Evolutionary conservation across 169 alveolate genomes (phyloP).

Genomic region (Cryptosporidium tyzzeri): DNA sequence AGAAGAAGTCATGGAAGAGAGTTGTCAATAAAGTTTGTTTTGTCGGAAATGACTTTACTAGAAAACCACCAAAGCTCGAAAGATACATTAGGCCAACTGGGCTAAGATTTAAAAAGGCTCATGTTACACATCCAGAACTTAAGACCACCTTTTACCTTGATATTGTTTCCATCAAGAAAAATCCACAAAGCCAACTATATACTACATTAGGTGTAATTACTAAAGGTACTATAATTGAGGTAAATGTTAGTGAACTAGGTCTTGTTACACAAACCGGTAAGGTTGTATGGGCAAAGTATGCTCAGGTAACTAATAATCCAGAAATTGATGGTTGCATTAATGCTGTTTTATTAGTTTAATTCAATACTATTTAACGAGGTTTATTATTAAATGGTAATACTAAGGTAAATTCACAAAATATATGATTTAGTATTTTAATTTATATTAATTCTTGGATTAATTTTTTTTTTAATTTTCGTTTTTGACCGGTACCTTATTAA

Average conservation of each 20-base stretch:
- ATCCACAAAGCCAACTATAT: conserved; percentile 96
- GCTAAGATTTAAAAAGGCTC: conserved; percentile 97
- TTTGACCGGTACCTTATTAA: background rate
- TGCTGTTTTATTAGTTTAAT: conserved; percentile 95
- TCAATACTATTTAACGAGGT: background rate
- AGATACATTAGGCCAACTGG: conserved; percentile 98
- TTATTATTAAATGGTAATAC: background rate
- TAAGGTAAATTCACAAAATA: background rate
- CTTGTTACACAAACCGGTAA: conserved; percentile 98
- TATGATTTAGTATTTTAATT: conserved; percentile 3
- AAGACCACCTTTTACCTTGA: conserved; percentile 95
- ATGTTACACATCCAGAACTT: conserved; percentile 98
- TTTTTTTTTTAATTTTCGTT: background rate
- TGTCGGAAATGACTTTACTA: conserved; percentile 97
- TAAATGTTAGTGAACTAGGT: conserved; percentile 98
- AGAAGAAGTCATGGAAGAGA: conserved; percentile 98
- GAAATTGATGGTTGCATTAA: conserved; percentile 99
- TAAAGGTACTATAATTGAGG: conserved; percentile 98
- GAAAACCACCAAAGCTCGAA: conserved; percentile 99
- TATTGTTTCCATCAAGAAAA: conserved; percentile 97
- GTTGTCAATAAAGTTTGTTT: conserved; percentile 96
- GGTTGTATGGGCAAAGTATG: conserved; percentile 99
- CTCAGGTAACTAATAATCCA: conserved; percentile 99
- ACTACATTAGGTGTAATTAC: conserved; percentile 98
- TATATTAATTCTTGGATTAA: background rate